Base-by-base conservation (phyloP, 352 stramenopile genomes). In the Phytophthora citrophthora region DNA sequence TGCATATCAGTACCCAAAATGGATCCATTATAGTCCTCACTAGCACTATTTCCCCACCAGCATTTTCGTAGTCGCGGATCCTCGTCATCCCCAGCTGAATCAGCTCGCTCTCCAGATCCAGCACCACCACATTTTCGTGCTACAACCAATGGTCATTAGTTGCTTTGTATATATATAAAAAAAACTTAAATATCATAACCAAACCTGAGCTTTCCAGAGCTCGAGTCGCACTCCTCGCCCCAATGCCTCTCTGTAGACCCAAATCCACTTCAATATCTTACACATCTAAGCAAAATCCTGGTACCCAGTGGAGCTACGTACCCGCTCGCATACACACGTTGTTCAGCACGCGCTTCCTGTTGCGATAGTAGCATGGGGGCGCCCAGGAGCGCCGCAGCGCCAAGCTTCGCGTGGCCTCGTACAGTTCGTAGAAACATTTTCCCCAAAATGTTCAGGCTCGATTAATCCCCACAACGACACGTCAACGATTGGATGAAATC, bases 51-150 rank as follows among this genome's bases (percentile, higher is more conserved):
- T 4, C 34, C 51, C n/a, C 43, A 84, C 85, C 85, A 46, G 78
- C 68, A 52, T 90, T 92, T 43, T 89, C 76, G 54, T 79, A 87
- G 64, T 91, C 81, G 45, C 87, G 87, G 45, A 95, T 77, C n/a
- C 82, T 74, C 24, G 85, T 89, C 65, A 95, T 91, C 31, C 85
- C 83, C 20, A 93, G 72, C 65, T 94, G 85, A 29, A 95, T 82
- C n/a, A 92, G 62, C 60, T 95, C 87, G 64, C 82, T 93, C 68
- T 95, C 87, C 3, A 95, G 60, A 36, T 94, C 87, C 45, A 95
- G 61, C 57, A 94, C 86, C 38, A 91, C 85, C 29, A 95, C 86
- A 51, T 95, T 95, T 58, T 94, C 85, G 53, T 95, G 87, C 87
- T 95, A 60, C 16, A 63, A 9, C 10, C 32, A 49, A 31, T 45